Base-by-base conservation (phyloP, 1,284 basidiomycete genomes). In the Grifola frondosa region DNA sequence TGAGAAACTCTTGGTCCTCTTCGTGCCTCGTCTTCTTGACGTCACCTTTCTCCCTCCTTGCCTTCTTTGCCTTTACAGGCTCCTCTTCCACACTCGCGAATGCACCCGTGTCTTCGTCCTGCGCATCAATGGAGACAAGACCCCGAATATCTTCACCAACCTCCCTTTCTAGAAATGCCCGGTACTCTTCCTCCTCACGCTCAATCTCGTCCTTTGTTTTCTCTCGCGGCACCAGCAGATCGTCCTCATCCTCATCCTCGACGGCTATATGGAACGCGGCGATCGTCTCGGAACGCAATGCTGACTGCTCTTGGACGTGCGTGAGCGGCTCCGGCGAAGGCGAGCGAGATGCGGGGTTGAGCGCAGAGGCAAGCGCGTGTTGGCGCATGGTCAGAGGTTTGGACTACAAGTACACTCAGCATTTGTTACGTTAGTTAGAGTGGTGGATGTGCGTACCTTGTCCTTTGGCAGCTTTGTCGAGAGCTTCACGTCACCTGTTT, bases 1-100 rank as follows among this genome's bases (percentile, higher is more conserved):
- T 80, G 40, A 99, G 70, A 61, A 99, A 99, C 49, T 94, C 84
- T 49, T 89, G 85, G 58, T 91, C 87, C 8, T 70, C 69, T 41
- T 82, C 80, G 48, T 81, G 71, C 61, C 80, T 82, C 36, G 61
- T 59, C 62, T 65, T 53, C 42, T 63, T 47, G 59, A 67, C 63
- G 61, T 68, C 49, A 54, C 54, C 11, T 48, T 59, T 63, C 45
- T 55, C 68, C 36, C 57, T 52, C 34, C 60, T 66, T 42, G 64
- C 64, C 40, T 60, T 64, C 31, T 54, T 56, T 15, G 49, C 49
- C 32, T 61, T 38, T 43, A 57, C 46, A 30, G 52, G 52, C 34
- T 57, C 52, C n/a, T 65, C 67, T 51, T 65, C 60, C 13, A 59
- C 59, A 23, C 62, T 58, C 26, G 38, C 60, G 23, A 56, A 63